phyloP scores from a whole-genome alignment of 257 asterid genomes.

The Nicotiana noctiflora region DNA sequence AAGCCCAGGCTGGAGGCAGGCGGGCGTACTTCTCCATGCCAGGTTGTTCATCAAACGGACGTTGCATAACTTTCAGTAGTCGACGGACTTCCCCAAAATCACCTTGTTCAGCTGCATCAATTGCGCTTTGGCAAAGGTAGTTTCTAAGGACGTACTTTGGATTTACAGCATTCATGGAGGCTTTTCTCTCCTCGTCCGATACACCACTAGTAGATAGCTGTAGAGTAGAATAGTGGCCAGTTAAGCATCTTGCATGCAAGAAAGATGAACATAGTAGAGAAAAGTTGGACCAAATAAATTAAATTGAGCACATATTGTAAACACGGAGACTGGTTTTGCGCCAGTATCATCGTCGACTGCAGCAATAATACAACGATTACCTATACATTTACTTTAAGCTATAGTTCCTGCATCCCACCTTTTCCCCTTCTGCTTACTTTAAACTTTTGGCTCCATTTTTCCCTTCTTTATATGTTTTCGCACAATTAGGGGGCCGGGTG shows the following conservation, averaged over 20 bases:
- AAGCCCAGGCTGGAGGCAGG: slow-evolving; percentile 97
- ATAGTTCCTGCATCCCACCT: not conserved
- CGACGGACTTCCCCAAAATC: slow-evolving; percentile 76
- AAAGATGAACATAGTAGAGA: not conserved
- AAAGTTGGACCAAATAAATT: not conserved
- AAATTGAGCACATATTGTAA: not conserved
- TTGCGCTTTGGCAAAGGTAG: slow-evolving; percentile 92
- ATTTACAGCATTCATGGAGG: slow-evolving; percentile 74
- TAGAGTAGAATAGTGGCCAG: not conserved
- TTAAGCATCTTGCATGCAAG: not conserved
- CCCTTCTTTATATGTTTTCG: not conserved
- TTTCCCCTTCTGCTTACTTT: not conserved
- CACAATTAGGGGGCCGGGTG: not conserved
- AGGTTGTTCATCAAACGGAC: slow-evolving; percentile 84
- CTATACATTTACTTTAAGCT: not conserved
- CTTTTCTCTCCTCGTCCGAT: slow-evolving; percentile 65
- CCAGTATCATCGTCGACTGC: not conserved
- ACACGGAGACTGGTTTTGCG: not conserved
- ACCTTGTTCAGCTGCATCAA: slow-evolving; percentile 87
- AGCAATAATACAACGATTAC: not conserved
- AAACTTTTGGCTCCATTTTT: not conserved
- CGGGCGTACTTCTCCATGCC: slow-evolving; percentile 97
- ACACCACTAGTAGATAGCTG: slow-evolving; percentile 62
- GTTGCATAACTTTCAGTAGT: slow-evolving; percentile 61
- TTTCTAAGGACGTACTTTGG: slow-evolving; percentile 85